Conservation (phyloP, 306 rosid genomes). For the Pterocarpus macrocarpus region DNA sequence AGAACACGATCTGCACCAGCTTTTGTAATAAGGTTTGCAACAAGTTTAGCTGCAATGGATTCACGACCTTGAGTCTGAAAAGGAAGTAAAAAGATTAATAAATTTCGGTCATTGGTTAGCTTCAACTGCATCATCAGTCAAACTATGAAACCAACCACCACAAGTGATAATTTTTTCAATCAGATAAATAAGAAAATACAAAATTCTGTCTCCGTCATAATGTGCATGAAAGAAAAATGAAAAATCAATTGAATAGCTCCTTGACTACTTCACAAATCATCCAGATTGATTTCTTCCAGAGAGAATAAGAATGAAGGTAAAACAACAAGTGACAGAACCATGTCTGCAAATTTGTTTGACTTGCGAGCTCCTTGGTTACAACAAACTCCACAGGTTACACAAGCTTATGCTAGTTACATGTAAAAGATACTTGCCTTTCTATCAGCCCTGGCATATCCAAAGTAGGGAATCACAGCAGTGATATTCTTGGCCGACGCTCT, state of each 20-base stretch:
- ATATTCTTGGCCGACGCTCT: conserved; percentile 93
- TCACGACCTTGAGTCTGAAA: conserved; percentile 95
- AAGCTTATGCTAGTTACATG: not conserved
- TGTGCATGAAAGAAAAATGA: not conserved
- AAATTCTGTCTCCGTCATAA: conserved; percentile 1
- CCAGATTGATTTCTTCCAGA: conserved; percentile 3
- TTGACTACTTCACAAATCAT: conserved; percentile 16
- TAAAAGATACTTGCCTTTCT: conserved; percentile 75
- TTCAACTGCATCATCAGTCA: conserved; percentile 9
- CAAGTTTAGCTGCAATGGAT: conserved; percentile 98
- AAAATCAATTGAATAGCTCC: not conserved
- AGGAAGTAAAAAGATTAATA: not conserved
- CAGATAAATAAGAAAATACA: not conserved
- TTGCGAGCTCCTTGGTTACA: not conserved
- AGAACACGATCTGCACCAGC: conserved; percentile 99
- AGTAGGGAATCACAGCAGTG: conserved; percentile 95
- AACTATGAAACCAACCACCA: conserved; percentile 13
- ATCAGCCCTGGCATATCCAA: conserved; percentile 98
- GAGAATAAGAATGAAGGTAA: not conserved
- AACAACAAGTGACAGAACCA: not conserved
- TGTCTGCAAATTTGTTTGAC: not conserved
- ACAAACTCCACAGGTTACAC: not conserved
- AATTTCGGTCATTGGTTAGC: conserved; percentile 2
- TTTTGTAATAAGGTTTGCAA: conserved; percentile 89
- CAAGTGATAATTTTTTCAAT: not conserved